phyloP scores from a whole-genome alignment of 805 yeast species.

The Candida loeiensis region DNA sequence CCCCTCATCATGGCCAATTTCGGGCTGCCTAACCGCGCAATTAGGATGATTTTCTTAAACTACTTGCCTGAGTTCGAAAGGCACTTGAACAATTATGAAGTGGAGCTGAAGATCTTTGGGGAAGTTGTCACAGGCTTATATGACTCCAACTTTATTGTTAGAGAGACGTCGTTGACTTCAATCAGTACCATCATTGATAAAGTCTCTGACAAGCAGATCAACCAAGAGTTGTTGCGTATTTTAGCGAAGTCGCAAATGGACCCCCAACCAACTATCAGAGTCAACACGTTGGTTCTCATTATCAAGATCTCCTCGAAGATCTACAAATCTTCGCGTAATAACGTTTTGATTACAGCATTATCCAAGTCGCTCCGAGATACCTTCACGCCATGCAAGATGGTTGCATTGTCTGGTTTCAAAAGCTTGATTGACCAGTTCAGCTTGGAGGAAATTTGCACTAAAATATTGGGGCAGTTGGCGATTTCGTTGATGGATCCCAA shows the following conservation, averaged over 20 bases:
- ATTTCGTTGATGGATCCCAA: conserved; percentile 73
- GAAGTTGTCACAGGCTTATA: conserved; percentile 75
- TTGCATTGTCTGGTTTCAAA: conserved; percentile 72
- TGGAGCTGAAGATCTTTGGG: conserved; percentile 67
- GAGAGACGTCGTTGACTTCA: conserved; percentile 76
- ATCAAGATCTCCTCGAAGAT: conserved; percentile 61
- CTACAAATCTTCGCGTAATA: conserved; percentile 54
- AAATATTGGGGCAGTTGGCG: conserved; percentile 79
- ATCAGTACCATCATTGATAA: conserved; percentile 58
- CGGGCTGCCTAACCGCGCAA: conserved; percentile 67
- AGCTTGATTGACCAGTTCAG: conserved; percentile 62
- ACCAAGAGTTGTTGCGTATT: conserved; percentile 76
- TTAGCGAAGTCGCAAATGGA: conserved; percentile 83
- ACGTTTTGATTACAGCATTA: conserved; percentile 83
- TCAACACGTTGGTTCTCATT: conserved; percentile 68
- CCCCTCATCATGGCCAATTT: conserved; percentile 67
- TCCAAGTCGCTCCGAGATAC: conserved; percentile 80
- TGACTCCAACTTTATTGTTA: conserved; percentile 76
- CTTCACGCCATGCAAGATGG: conserved; percentile 67
- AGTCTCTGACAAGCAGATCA: conserved; percentile 73
- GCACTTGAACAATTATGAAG: conserved; percentile 52
- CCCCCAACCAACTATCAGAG: conserved; percentile 69
- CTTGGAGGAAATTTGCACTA: conserved; percentile 73
- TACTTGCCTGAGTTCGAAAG: conserved; percentile 54
- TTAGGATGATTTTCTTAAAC: conserved; percentile 68